Evolutionary conservation across 768 basidiomycete genomes (phyloP).

Genomic region (Pisolithus albus): DNA sequence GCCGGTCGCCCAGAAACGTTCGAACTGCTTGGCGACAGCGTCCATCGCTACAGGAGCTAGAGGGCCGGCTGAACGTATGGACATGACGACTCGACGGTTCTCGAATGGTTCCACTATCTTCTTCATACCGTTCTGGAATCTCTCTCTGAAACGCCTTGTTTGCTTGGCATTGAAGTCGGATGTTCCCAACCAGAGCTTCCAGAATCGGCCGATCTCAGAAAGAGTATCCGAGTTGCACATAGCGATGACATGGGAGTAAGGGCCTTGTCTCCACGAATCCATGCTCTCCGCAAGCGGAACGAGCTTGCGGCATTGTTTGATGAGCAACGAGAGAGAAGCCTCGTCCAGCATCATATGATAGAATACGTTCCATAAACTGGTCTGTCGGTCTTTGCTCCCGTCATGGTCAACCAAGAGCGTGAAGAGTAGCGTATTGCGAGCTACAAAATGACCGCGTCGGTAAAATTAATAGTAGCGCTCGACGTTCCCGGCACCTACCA

Average conservation of each 20-base stretch:
- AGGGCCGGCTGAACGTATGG: constrained; percentile 25
- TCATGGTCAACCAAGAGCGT: constrained; percentile 21
- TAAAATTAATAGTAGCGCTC: background rate
- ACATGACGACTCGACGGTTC: background rate
- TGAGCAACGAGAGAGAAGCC: constrained; percentile 17
- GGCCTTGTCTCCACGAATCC: constrained; percentile 20
- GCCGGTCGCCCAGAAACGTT: constrained; percentile 20
- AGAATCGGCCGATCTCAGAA: constrained; percentile 14
- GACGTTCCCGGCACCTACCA: constrained; percentile 11
- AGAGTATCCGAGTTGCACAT: constrained; percentile 21
- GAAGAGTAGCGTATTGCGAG: constrained; percentile 25
- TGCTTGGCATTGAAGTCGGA: constrained; percentile 7
- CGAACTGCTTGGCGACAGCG: constrained; percentile 15
- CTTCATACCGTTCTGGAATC: constrained; percentile 18
- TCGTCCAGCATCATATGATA: constrained; percentile 24
- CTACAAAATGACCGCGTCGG: constrained; percentile 2
- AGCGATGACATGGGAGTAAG: constrained; percentile 21
- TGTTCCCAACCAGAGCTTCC: constrained; percentile 14
- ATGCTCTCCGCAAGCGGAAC: constrained; percentile 9
- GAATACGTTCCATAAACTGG: constrained; percentile 26
- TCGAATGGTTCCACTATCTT: background rate
- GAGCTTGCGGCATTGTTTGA: constrained; percentile 24
- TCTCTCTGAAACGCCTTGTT: constrained; percentile 10
- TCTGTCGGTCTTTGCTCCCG: constrained; percentile 7
- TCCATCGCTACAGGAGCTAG: constrained; percentile 8